Evolutionary conservation across 495 filamentous ascomycete species (phyloP), one percentile per base, ranked within the genome.

Genomic region (Neurospora sp.): DNA sequence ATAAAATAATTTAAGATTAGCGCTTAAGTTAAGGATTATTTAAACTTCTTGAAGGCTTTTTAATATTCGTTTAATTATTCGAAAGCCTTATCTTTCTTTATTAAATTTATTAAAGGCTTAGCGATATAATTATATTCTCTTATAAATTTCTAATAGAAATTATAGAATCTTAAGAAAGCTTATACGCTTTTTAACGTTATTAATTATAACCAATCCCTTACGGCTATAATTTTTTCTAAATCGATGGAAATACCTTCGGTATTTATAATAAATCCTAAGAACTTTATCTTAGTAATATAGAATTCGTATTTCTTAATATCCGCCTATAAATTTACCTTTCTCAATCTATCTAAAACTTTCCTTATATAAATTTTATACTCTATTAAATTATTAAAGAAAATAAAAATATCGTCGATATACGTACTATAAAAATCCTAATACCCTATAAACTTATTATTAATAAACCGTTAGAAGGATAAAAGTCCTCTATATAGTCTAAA

Each of bases 401-500:
- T 11, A 73, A 20, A 41, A 31, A 31, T 31, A 31, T 31, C 2
- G 2, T 31, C 27, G 27, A 31, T 31, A 31, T 31, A 31, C 1
- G 70, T 73, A 38, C 70, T 39, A 48, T 73, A 38, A 7, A 73
- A 69, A 69, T 84, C 75, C 0, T 83, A 62, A 39, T 71, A 75
- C 0, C 73, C 75, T 1, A 27, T 18, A 0, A 83, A 70, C 1
- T 71, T 72, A 40, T 77, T 31, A 62, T 84, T 83, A 20, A 83
- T 82, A 40, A 73, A 80, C 0, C 70, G 18, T 41, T 84, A 73
- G 38, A 79, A 83, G 0, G 75, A 80, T 0, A 75, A 62, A n/a
- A 76, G 77, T 0, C 70, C 73, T 35, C 78, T 78, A 3, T 66
- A 80, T 1, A 85, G 62, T 0, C 77, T 74, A 74, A 85, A 85